A percentile compares a stretch with the other conserved stretches of the same genome.
Evolutionary conservation across 768 basidiomycete species (phyloP).

Genomic region (Rhodotorula graminis): DNA sequence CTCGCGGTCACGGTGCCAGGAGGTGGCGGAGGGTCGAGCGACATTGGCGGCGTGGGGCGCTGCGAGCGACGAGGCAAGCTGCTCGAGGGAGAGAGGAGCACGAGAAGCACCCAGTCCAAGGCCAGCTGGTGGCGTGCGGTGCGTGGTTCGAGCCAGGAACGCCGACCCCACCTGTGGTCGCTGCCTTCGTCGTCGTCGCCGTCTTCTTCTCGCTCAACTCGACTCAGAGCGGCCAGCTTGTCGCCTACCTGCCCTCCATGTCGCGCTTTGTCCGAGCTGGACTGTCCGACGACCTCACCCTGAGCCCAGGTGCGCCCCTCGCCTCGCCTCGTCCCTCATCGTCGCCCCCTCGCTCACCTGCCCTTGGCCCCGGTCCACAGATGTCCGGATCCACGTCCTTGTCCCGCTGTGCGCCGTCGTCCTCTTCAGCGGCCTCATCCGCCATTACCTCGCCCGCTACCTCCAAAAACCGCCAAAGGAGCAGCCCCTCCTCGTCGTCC

Average conservation of each 20-base stretch:
- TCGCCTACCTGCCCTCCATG: not conserved
- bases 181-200: too few relatives aligned
- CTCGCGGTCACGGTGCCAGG: too few relatives aligned
- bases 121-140: too few relatives aligned
- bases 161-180: too few relatives aligned
- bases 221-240: not conserved
- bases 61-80: too few relatives aligned
- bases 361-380: constrained; percentile 3
- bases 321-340: not conserved
- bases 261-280: not conserved
- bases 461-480: constrained; percentile 81
- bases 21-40: too few relatives aligned
- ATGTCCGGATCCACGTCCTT: constrained; percentile 32
- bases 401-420: constrained; percentile 29
- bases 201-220: too few relatives aligned
- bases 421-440: constrained; percentile 67
- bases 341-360: not conserved
- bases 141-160: too few relatives aligned
- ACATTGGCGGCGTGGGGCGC: too few relatives aligned
- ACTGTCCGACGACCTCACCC: not conserved
- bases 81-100: too few relatives aligned
- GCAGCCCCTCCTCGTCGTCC: constrained; percentile 66
- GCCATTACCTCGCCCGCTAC: constrained; percentile 85
- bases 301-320: constrained; percentile 18
- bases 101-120: too few relatives aligned